These are phyloP conservation scores for Phyllosticta ampelicida DNA, from an alignment of 2,329 filamentous ascomycete genomes.

Conservation along the genomic window DNA sequence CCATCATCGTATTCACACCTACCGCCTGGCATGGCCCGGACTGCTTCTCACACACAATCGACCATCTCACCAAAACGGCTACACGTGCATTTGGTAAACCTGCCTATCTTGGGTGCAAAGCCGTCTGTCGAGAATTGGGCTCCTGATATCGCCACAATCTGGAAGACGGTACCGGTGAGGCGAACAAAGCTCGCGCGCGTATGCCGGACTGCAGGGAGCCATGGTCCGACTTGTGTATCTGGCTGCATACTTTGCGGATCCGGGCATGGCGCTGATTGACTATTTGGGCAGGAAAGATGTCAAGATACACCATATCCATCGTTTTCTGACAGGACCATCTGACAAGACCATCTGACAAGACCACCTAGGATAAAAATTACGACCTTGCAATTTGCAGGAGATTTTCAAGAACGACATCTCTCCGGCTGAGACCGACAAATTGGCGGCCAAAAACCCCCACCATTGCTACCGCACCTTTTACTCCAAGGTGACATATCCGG, in stretches of 20 bases:
- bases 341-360: no score
- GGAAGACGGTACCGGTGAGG: slow-evolving; percentile 24
- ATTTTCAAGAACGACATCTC: slow-evolving; percentile 24
- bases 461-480: slow-evolving; percentile 21
- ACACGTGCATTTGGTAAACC: slow-evolving; percentile 19
- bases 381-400: not conserved
- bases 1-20: slow-evolving; percentile 26
- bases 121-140: slow-evolving; percentile 20
- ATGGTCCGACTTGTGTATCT: slow-evolving; percentile 2
- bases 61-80: slow-evolving; percentile 22
- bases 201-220: not conserved
- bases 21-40: slow-evolving; percentile 28
- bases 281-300: slow-evolving; percentile 3
- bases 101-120: slow-evolving; percentile 20
- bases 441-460: slow-evolving; percentile 15
- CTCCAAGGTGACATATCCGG: slow-evolving; percentile 18
- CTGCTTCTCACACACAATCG: slow-evolving; percentile 18
- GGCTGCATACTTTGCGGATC: not conserved
- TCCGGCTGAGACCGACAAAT: slow-evolving; percentile 16
- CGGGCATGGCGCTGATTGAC: not conserved
- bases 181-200: slow-evolving; percentile 1
- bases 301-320: no score
- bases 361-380: slow-evolving; percentile 4
- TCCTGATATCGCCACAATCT: slow-evolving; percentile 26
- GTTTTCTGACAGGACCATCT: no score